These are phyloP conservation scores for Monascus purpureus DNA, from an alignment of 495 filamentous ascomycete species.

Conservation along the genomic window DNA sequence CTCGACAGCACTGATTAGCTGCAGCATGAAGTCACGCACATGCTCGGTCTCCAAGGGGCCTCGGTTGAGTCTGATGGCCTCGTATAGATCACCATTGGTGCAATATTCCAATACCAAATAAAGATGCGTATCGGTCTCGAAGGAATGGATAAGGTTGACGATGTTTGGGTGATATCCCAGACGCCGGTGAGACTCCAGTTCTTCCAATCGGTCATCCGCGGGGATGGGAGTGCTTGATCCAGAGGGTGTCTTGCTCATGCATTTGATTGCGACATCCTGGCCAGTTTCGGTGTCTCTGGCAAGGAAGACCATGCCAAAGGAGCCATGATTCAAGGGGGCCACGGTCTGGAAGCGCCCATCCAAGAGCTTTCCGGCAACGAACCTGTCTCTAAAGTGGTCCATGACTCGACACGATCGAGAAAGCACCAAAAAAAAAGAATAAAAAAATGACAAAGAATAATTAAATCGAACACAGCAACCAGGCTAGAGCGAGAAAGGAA, in stretches of 20 bases:
- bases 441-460: conserved; percentile 28
- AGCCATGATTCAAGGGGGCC: conserved; percentile 93
- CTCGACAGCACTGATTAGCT: conserved; percentile 79
- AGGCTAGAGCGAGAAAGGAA: conserved; percentile 15
- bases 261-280: conserved; percentile 84
- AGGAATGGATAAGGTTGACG: conserved; percentile 82
- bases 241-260: conserved; percentile 61
- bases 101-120: conserved; percentile 95
- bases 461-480: conserved; percentile 18
- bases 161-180: conserved; percentile 78
- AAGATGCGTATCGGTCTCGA: conserved; percentile 78
- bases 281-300: conserved; percentile 64
- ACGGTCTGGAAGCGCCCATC: conserved; percentile 80
- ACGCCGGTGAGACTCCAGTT: conserved; percentile 65
- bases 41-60: conserved; percentile 91
- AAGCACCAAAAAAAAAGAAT: conserved; percentile 10
- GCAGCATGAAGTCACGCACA: conserved; percentile 91
- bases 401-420: conserved; percentile 31
- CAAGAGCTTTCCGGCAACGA: conserved; percentile 57
- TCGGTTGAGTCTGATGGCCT: conserved; percentile 77
- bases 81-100: conserved; percentile 91
- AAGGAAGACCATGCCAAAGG: conserved; percentile 94
- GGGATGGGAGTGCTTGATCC: conserved; percentile 39
- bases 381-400: conserved; percentile 68
- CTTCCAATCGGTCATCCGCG: conserved; percentile 75